Conservation (phyloP, 169 alveolate genomes). For the Plasmodium relictum region DNA sequence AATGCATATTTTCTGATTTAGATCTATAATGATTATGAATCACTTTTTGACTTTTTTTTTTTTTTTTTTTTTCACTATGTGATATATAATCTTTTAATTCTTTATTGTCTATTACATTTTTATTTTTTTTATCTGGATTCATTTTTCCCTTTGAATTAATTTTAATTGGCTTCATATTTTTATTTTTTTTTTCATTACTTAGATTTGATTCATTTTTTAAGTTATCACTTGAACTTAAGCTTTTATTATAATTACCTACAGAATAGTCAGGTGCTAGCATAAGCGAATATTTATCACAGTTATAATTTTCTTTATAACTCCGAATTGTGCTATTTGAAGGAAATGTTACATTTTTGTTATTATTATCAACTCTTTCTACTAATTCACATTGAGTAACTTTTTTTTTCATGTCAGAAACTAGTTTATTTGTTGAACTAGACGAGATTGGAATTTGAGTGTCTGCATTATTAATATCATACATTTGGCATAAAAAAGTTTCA, state of each 20-base stretch:
- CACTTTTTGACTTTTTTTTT: background rate
- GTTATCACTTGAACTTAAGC: background rate
- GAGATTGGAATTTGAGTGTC: background rate
- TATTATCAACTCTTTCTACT: background rate
- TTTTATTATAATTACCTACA: background rate
- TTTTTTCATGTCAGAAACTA: background rate
- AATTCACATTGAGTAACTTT: slow-evolving; percentile 2
- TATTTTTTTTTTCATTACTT: background rate
- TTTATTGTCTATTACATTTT: background rate
- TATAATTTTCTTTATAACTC: slow-evolving; percentile 24
- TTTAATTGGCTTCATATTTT: background rate
- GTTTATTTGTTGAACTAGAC: background rate
- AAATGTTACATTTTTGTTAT: background rate
- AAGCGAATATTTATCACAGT: background rate
- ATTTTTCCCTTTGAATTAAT: too few species aligned
- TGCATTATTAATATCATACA: background rate
- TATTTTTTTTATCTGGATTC: background rate
- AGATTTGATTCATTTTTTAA: background rate
- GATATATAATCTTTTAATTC: background rate
- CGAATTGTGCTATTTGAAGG: slow-evolving; percentile 29
- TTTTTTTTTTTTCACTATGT: background rate
- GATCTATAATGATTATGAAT: slow-evolving; percentile 13
- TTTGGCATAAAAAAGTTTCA: too few species aligned
- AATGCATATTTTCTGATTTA: slow-evolving; percentile 25
- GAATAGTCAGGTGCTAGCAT: background rate